Evolutionary conservation across 768 basidiomycete species (phyloP), one percentile per base, ranked within the genome.

Genomic region (Tricholoma sp.): DNA sequence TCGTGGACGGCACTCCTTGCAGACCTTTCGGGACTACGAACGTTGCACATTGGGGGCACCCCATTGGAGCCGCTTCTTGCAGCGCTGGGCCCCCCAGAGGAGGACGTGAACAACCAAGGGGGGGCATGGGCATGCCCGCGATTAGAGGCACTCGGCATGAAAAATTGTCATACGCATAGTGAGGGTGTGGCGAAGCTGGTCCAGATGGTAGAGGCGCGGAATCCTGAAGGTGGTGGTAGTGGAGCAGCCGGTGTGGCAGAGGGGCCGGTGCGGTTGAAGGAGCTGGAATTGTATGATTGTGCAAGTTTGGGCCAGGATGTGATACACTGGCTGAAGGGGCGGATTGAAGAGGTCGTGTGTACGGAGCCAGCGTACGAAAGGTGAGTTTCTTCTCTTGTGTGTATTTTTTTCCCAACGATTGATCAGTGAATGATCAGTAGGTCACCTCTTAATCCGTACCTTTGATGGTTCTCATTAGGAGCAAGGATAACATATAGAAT

Each of bases 121-220:
- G 72, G 66, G 31, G 76, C 78, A 11, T 89, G 87, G 84, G 69
- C 80, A 27, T 89, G 86, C 64, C 88, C 89, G 5, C 74, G 75
- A 54, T 74, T 92, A 56, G 78, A 76, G 58, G 71, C 76, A 11
- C 74, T 92, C 45, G 79, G 80, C 24, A 73, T 91, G 77, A 80
- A 82, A 61, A 79, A 75, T 35, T 90, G 88, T 64, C 82, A 84
- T 64, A 75, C 81, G 21, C 84, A 86, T 63, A 77, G 76, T 31
- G 87, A 88, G 52, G 83, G 82, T 24, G 80, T 88, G 22, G 75
- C 76, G 52, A 85, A 84, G 70, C 77, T 91, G 18, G 86, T 91
- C 22, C 81, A 82, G 66, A 78, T 89, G 72, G 78, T 91, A 19
- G 86, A 89, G 49, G 79, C 80, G 56, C 75, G 89, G 52, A 91